phyloP scores from a whole-genome alignment of 2,329 filamentous ascomycete species.

The Pseudogymnoascus sp. region DNA sequence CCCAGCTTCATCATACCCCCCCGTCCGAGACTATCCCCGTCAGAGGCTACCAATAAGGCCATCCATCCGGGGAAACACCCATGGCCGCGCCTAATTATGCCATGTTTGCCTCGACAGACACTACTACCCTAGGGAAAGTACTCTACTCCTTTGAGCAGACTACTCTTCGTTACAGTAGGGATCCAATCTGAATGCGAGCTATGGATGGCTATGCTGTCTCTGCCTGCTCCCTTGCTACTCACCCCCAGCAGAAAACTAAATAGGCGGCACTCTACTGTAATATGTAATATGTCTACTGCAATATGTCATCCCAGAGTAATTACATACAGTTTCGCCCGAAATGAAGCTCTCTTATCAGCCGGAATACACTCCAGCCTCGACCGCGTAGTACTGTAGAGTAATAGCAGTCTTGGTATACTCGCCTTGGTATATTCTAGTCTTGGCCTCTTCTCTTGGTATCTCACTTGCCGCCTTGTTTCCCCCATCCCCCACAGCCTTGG shows the following conservation, averaged over 20 bases:
- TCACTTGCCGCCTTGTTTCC: too few relatives aligned
- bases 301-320: neutral
- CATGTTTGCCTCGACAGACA: neutral
- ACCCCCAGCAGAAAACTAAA: neutral
- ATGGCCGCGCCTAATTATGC: neutral
- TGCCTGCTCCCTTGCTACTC: neutral
- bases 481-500: too few relatives aligned
- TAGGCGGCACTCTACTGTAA: neutral
- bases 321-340: neutral
- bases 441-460: too few relatives aligned
- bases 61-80: neutral
- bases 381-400: too few relatives aligned
- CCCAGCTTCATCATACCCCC: neutral
- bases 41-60: neutral
- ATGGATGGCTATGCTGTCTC: neutral
- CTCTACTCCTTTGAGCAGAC: neutral
- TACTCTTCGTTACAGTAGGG: neutral
- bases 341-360: neutral
- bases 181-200: neutral
- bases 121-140: neutral
- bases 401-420: too few relatives aligned
- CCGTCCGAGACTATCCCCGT: neutral
- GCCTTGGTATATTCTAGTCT: too few relatives aligned
- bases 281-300: neutral
- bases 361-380: neutral